phyloP scores from a whole-genome alignment of 2,329 filamentous ascomycete genomes.

The Botrytis paeoniae region DNA sequence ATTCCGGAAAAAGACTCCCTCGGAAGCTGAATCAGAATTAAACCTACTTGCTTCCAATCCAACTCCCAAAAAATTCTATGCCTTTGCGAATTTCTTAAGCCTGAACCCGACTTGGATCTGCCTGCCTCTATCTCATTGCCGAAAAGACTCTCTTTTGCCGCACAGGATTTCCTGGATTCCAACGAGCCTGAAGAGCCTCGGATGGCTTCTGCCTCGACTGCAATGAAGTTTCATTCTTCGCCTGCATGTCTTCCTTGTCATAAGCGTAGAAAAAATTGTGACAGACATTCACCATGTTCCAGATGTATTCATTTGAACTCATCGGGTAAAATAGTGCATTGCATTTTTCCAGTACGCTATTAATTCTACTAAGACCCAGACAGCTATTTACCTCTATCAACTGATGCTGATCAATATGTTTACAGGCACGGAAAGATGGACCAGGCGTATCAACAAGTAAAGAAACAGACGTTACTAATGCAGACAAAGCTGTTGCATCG shows the following conservation, averaged over 20 bases:
- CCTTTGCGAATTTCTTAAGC: not conserved
- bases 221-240: not conserved
- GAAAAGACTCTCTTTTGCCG: not conserved
- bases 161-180: not conserved
- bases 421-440: not conserved
- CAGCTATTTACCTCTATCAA: not conserved
- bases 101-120: not conserved
- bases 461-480: not conserved
- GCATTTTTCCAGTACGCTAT: not conserved
- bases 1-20: not conserved
- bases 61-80: fast-evolving
- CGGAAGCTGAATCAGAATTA: not conserved
- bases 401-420: not conserved
- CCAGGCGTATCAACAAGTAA: not conserved
- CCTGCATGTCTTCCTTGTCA: not conserved
- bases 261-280: no score
- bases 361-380: not conserved
- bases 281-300: not conserved
- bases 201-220: not conserved
- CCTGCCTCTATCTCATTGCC: not conserved
- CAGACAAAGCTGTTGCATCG: not conserved
- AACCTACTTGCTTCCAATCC: not conserved
- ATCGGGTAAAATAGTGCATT: no score
- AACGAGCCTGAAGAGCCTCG: not conserved
- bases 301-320: not conserved